Conservation (phyloP, 164 flowering plant genomes). For the Tinospora cordifolia region DNA sequence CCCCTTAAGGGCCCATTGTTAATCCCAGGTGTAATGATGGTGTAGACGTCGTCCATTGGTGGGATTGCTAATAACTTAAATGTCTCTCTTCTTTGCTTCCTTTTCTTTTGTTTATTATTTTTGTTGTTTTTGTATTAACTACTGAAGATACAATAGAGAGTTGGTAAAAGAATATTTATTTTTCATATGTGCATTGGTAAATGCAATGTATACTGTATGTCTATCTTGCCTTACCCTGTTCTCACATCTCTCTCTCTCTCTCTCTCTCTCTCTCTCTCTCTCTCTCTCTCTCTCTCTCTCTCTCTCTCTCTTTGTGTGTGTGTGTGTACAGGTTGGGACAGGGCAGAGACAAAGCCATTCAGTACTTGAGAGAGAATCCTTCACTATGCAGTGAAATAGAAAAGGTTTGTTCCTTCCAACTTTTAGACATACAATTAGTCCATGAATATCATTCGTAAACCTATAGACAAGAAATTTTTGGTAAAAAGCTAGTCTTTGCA, state of each 20-base stretch:
- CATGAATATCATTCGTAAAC: no score
- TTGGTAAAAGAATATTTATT: not conserved
- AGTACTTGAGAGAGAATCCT: constrained; percentile 69
- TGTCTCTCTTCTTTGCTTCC: not conserved
- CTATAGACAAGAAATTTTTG: no score
- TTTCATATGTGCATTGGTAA: not conserved
- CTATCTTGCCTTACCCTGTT: not conserved
- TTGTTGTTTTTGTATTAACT: no score
- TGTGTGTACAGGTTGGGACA: constrained; percentile 78
- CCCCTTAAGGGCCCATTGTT: not conserved
- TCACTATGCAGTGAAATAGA: constrained; percentile 60
- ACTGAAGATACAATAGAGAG: no score
- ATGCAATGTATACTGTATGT: no score
- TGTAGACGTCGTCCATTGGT: not conserved
- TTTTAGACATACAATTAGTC: not conserved
- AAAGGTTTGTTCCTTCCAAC: constrained; percentile 38
- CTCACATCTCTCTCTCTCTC: constrained; percentile 11
- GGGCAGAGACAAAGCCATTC: constrained; percentile 82
- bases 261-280: constrained; percentile 13
- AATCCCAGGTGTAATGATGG: not conserved
- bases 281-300: constrained; percentile 14
- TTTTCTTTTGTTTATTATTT: no score
- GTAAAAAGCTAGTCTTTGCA: no score
- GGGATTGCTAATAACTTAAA: not conserved
- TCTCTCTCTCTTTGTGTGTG: constrained; percentile 12